These are phyloP conservation scores for Fusarium lyarnte DNA, from an alignment of 2,329 filamentous ascomycete genomes.

Conservation along the genomic window DNA sequence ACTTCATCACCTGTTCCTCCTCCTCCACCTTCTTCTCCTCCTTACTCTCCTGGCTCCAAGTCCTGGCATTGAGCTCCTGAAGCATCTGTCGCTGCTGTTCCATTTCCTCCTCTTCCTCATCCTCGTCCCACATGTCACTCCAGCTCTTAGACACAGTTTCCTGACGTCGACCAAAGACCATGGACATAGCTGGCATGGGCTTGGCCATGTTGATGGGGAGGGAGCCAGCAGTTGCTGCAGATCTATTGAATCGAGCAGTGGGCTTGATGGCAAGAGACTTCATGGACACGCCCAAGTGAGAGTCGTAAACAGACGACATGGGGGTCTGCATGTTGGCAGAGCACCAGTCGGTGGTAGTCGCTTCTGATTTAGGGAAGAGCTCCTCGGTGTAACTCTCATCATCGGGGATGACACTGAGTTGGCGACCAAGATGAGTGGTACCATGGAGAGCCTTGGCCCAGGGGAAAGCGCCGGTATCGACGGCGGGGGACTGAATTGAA, in stretches of 20 bases:
- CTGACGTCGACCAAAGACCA: conserved; percentile 80
- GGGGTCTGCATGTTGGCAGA: conserved; percentile 79
- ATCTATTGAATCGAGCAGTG: conserved; percentile 52
- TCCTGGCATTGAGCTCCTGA: conserved; percentile 76
- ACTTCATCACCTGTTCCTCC: conserved; percentile 30
- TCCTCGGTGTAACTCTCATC: conserved; percentile 85
- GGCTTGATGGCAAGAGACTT: conserved; percentile 72
- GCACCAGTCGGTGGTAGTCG: conserved; percentile 78
- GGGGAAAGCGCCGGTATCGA: conserved; percentile 87
- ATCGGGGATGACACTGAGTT: conserved; percentile 87
- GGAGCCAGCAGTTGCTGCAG: conserved; percentile 71
- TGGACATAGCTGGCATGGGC: conserved; percentile 77
- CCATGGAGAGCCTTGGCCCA: conserved; percentile 92
- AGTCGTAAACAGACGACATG: conserved; percentile 84
- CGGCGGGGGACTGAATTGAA: conserved; percentile 86
- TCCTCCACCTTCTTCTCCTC: conserved; percentile 41
- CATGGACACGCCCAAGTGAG: conserved; percentile 82
- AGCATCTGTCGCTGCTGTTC: conserved; percentile 61
- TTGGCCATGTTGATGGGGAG: conserved; percentile 84
- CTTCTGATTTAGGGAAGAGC: conserved; percentile 81
- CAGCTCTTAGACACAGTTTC: conserved; percentile 95
- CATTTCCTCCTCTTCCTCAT: conserved; percentile 75
- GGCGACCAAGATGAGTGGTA: conserved; percentile 77
- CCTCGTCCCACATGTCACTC: conserved; percentile 98
- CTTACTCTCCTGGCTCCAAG: conserved; percentile 81